Evolutionary conservation across 2,329 filamentous ascomycete species (phyloP).

Genomic region (Magnaporthiopsis rhizophila): DNA sequence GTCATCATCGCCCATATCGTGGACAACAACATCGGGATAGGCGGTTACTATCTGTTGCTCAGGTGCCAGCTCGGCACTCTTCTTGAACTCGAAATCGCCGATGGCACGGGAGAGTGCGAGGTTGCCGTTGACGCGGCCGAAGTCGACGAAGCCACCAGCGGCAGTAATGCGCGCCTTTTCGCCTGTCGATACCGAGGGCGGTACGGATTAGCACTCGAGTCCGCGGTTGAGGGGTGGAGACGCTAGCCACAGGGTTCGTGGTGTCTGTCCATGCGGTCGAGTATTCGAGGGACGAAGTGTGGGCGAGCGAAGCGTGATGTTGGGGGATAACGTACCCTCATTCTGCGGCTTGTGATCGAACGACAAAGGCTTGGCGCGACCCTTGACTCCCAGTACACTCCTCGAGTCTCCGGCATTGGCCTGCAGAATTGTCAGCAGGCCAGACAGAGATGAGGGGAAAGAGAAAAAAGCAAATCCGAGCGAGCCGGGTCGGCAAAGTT

Average conservation of each 20-base stretch:
- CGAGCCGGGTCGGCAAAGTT: not conserved
- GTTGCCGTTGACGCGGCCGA: conserved; percentile 96
- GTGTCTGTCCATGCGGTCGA: not conserved
- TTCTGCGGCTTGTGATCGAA: conserved; percentile 99
- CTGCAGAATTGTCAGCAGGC: conserved; percentile 37
- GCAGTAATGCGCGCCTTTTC: conserved; percentile 95
- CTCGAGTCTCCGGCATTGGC: conserved; percentile 96
- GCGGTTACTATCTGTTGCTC: conserved; percentile 98
- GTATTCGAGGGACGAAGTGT: not conserved
- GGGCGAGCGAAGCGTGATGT: not conserved
- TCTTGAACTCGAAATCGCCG: conserved; percentile 99
- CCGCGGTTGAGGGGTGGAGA: not conserved
- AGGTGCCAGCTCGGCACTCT: conserved; percentile 92
- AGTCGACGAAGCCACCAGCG: conserved; percentile 95
- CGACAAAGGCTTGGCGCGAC: conserved; percentile 93
- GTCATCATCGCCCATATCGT: conserved; percentile 86
- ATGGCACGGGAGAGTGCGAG: conserved; percentile 93
- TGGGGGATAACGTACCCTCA: conserved; percentile 56
- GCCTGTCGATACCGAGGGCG: conserved; percentile 40
- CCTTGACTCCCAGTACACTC: conserved; percentile 92
- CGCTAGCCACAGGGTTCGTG: not conserved
- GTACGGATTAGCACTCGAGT: conserved; percentile 1
- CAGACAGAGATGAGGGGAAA: not conserved
- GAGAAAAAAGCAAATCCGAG: not conserved
- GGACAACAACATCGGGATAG: conserved; percentile 86